Conservation (phyloP, 2,329 filamentous ascomycete genomes). For the Talaromyces sp. region DNA sequence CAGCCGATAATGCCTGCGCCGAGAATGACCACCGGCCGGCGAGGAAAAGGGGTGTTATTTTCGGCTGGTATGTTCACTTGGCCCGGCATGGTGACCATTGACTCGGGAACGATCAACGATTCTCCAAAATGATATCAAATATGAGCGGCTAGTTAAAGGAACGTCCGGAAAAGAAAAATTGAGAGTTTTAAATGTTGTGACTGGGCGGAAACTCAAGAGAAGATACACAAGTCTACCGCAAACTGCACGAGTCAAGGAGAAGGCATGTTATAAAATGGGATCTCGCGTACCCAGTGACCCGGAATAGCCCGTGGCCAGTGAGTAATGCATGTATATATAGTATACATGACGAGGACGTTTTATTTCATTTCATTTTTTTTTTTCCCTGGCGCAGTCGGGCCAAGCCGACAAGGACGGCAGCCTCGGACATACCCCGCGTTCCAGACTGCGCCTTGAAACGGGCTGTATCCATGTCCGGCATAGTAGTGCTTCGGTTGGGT, state of each 20-base stretch:
- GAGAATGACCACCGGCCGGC: constrained; percentile 30
- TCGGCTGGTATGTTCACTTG: background rate
- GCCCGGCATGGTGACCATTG: background rate
- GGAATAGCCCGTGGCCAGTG: background rate
- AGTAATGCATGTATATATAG: background rate
- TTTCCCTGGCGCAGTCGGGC: background rate
- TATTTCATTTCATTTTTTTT: background rate
- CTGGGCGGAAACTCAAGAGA: background rate
- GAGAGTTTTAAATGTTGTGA: no score
- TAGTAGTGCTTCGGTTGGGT: background rate
- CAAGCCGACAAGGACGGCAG: background rate
- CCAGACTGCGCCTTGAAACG: background rate
- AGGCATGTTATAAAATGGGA: background rate
- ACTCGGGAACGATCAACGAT: background rate
- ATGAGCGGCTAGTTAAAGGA: background rate
- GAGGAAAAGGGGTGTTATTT: constrained; percentile 27
- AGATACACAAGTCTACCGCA: background rate
- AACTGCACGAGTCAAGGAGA: background rate
- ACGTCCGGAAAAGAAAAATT: background rate
- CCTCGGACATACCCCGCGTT: constrained; percentile 1
- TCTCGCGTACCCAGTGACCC: background rate
- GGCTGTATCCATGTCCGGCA: background rate
- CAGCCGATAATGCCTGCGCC: constrained; percentile 38
- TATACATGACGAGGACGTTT: background rate
- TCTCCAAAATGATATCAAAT: background rate